Evolutionary conservation across 352 stramenopile genomes (phyloP).

Genomic region (Phytophthora fragariae): DNA sequence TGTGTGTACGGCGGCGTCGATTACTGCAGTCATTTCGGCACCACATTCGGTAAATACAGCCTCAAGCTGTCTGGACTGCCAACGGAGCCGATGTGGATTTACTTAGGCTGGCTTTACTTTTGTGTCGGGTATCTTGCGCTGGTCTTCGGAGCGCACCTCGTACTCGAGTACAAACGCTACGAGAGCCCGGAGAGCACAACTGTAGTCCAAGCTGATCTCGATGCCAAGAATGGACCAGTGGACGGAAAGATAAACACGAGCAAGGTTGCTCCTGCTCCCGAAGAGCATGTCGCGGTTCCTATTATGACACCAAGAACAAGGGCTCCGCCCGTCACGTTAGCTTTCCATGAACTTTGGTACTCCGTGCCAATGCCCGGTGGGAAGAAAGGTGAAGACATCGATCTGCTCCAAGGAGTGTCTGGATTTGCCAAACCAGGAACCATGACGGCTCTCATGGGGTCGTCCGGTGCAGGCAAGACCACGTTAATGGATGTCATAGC

Average conservation of each 20-base stretch:
- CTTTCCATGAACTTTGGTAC: conserved; percentile 67
- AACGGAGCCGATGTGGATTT: conserved; percentile 62
- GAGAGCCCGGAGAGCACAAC: conserved; percentile 58
- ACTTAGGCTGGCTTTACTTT: conserved; percentile 67
- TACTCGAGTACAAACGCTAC: conserved; percentile 64
- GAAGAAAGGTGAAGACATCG: conserved; percentile 55
- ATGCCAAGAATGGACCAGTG: conserved; percentile 32
- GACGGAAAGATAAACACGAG: conserved; percentile 7
- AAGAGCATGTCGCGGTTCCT: conserved; percentile 20
- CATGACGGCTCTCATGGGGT: conserved; percentile 81
- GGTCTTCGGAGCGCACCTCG: conserved; percentile 42
- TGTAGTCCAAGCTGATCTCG: conserved; percentile 44
- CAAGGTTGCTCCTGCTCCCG: conserved; percentile 28
- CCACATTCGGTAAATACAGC: conserved; percentile 53
- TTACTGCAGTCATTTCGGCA: conserved; percentile 54
- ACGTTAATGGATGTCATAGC: conserved; percentile 96
- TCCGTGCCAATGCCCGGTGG: conserved; percentile 56
- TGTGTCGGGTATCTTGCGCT: conserved; percentile 55
- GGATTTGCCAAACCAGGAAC: conserved; percentile 67
- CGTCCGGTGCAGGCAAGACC: conserved; percentile 90
- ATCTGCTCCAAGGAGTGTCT: conserved; percentile 85
- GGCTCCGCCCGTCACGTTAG: conserved; percentile 49
- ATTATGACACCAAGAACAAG: conserved; percentile 26
- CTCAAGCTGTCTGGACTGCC: conserved; percentile 61
- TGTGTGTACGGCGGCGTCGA: conserved; percentile 58